Evolutionary conservation across 2,329 filamentous ascomycete genomes (phyloP), one percentile per base, ranked within the genome.

Genomic region (Geosmithia morbida): DNA sequence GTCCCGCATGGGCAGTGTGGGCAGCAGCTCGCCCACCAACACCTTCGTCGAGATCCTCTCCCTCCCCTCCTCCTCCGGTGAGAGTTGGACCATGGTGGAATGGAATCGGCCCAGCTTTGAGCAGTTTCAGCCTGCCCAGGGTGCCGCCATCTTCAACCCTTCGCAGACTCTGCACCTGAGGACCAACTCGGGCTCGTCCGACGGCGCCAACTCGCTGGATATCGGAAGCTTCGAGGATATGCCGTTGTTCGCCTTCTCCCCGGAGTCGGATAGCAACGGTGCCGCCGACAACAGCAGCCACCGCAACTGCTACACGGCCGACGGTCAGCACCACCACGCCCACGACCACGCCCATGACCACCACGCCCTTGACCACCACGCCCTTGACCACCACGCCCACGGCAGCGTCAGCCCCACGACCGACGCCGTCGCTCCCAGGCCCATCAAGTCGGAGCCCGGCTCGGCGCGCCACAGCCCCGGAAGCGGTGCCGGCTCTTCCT

Each of bases 131-230:
- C 68, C 71, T 49, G 61, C 69, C 41, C 73, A 75, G 43, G 57
- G 70, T 51, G 63, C 71, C 41, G 81, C 85, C 54, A 89, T 95
- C 58, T 94, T 94, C 71, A 95, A 96, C 65, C 90, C 90, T 2
- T 80, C 83, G 51, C 85, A 95, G 66, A 94, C 88, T 1, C 70
- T 97, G 46, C 90, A 96, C 67, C 75, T 94, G 58, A 79, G 89
- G 55, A 89, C 83, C 48, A 81, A 84, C 56, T 95, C 89, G 3
- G 87, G 94, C 57, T 92, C 87, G 2, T 92, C 85, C 1, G 83
- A 89, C 33, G 78, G 81, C 55, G 64, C 78, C 62, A 71, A 75
- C 62, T 69, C 82, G 59, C 60, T 83, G 71, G 61, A 87, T 67
- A 62, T 87, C 74, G 69, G 79, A 52, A 92, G 86, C 66, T 94